Base-by-base conservation (phyloP, 1,284 basidiomycete genomes). In the Crucibulum cyathiforme region DNA sequence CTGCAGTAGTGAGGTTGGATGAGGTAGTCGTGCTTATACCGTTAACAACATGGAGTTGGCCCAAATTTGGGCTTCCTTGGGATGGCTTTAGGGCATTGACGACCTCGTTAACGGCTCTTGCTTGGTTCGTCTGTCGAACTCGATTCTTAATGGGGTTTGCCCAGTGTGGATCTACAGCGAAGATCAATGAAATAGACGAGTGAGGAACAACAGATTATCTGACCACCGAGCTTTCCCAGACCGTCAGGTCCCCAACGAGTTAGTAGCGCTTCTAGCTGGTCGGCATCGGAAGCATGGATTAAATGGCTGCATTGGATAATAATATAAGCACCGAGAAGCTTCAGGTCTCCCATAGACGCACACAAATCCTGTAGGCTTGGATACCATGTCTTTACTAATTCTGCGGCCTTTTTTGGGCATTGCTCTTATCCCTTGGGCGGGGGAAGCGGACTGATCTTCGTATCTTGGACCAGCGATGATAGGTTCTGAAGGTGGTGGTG, bases 181-280 rank as follows among this genome's bases (percentile, higher is more conserved):
- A 67, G 57, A 54, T 71, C 60, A 71, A 63, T 58, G 61, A 60
- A 53, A 38, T 36, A 51, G 49, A 55, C 46, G 57, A 48, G 57
- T 50, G 49, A 56, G 54, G 19, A 58, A 58, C 60, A 58, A 62
- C 47, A 55, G 62, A 66, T 68, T 71, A 68, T 69, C 86, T 76
- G 67, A 95, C 94, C 92, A 79, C 92, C 93, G 47, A 96, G 79
- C 78, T 98, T 98, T 62, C 94, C 95, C 70, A 96, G 79, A 38
- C 94, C 92, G 75, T 98, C 95, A 50, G 92, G 89, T 38, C 93
- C 90, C 96, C 96, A 98, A 62, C 94, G 84, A 65, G 87, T 89
- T 56, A 98, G 86, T 59, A 98, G 85, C 36, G 92, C 94, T 72
- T 94, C 93, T 36, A 94, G 90, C 74, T 98, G 94, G 77, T 95